Evolutionary conservation across 2,329 filamentous ascomycete species (phyloP).

Genomic region (Rhytidhysteron rufulum): DNA sequence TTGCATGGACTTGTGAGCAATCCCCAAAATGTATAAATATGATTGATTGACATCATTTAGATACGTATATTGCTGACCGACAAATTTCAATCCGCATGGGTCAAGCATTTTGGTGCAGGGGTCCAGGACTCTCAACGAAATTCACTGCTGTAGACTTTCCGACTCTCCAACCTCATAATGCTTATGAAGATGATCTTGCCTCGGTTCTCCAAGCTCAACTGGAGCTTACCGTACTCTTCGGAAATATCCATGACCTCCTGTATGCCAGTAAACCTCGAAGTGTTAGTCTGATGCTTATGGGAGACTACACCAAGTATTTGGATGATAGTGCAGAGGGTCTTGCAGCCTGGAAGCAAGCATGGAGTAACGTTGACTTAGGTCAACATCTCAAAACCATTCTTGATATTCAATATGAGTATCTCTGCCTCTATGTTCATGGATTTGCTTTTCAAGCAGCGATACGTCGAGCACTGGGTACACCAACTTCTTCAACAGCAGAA

Average conservation of each 20-base stretch:
- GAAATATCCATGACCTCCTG: slow-evolving; percentile 9
- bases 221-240: slow-evolving; percentile 7
- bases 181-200: slow-evolving; percentile 8
- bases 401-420: slow-evolving; percentile 6
- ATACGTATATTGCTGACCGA: slow-evolving; percentile 7
- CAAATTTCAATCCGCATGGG: slow-evolving; percentile 10
- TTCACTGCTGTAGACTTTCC: slow-evolving; percentile 9
- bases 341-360: slow-evolving; percentile 5
- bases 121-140: slow-evolving; percentile 4
- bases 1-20: slow-evolving; percentile 10
- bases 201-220: slow-evolving; percentile 7
- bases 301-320: slow-evolving; percentile 9
- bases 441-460: slow-evolving; percentile 9
- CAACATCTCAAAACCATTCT: slow-evolving; percentile 5
- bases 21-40: too few species aligned
- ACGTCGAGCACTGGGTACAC: too few species aligned
- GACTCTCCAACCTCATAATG: slow-evolving; percentile 5
- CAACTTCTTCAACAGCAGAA: too few species aligned
- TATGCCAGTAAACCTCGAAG: slow-evolving; percentile 7
- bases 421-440: slow-evolving; percentile 7
- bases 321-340: slow-evolving; percentile 6
- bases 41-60: too few species aligned
- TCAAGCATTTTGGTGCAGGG: slow-evolving; percentile 9
- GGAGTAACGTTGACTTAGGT: slow-evolving; percentile 2
- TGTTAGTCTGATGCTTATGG: slow-evolving; percentile 6